Conservation (phyloP, 352 stramenopile genomes). For the Hyaloperonospora arabidopsidis region DNA sequence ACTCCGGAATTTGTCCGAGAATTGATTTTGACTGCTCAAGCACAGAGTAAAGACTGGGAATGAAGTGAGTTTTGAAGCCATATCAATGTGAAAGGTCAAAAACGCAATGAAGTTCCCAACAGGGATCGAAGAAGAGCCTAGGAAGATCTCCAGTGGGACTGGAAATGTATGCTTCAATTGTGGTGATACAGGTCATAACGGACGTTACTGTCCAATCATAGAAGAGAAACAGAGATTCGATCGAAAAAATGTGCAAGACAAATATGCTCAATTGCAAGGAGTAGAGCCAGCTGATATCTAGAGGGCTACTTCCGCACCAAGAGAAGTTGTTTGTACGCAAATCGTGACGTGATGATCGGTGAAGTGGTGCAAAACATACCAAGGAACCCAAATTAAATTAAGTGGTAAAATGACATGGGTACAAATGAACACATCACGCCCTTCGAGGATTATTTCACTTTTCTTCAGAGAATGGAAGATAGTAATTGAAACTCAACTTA, state of each 20-base stretch:
- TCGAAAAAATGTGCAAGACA: background rate
- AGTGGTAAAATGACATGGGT: conserved; percentile 3
- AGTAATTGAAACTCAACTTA: background rate
- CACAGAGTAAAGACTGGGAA: conserved; percentile 8
- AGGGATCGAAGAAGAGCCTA: background rate
- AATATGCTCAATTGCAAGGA: conserved; percentile 1
- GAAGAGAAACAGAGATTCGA: background rate
- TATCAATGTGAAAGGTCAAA: background rate
- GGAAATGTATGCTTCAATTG: conserved; percentile 1
- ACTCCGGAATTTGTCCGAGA: conserved; percentile 2
- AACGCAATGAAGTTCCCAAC: background rate
- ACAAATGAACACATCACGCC: conserved; percentile 1
- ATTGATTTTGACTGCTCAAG: background rate
- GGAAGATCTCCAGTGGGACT: background rate
- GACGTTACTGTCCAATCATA: conserved; percentile 1
- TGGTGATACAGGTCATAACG: conserved; percentile 2
- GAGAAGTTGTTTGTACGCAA: too few species aligned
- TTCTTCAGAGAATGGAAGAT: background rate
- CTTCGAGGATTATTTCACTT: background rate
- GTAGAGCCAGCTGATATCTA: background rate
- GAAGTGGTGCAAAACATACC: background rate
- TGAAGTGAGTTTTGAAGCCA: conserved; percentile 4
- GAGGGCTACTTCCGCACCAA: background rate
- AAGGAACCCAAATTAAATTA: background rate
- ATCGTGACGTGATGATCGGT: background rate